A percentile compares a stretch with the other conserved stretches of the same genome.
Conservation (phyloP, 768 basidiomycete genomes). For the Rhodotorula kratochvilovae region DNA sequence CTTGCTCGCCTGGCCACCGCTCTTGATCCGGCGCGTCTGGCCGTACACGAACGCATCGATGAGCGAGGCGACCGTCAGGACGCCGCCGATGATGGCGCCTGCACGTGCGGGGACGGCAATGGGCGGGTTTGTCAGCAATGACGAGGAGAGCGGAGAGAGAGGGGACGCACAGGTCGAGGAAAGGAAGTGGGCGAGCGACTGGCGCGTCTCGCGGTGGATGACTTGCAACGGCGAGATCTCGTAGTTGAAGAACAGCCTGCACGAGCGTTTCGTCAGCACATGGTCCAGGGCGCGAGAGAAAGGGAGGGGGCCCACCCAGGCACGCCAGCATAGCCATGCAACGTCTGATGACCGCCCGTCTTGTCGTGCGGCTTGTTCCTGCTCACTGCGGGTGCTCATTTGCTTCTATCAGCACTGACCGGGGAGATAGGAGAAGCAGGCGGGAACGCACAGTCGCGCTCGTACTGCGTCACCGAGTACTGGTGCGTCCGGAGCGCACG, state of each 20-base stretch:
- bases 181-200: constrained; percentile 95
- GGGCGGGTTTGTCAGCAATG: too few relatives aligned
- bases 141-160: too few relatives aligned
- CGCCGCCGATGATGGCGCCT: constrained; percentile 95
- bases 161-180: constrained; percentile 62
- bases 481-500: constrained; percentile 83
- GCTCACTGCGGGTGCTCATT: constrained; percentile 50
- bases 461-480: constrained; percentile 93
- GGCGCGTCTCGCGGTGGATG: constrained; percentile 80
- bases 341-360: constrained; percentile 52
- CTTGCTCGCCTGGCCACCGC: constrained; percentile 13
- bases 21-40: constrained; percentile 12
- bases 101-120: too few relatives aligned
- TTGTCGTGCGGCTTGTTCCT: constrained; percentile 44
- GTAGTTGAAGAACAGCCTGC: constrained; percentile 82
- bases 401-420: not conserved
- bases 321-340: constrained; percentile 68
- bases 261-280: not conserved
- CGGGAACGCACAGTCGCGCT: constrained; percentile 68
- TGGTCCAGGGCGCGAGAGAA: not conserved
- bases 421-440: constrained; percentile 39
- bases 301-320: constrained; percentile 52
- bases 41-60: constrained; percentile 55
- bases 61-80: constrained; percentile 85
- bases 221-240: constrained; percentile 93